phyloP scores from a whole-genome alignment of 2,329 filamentous ascomycete species.

The Laburnicola sp. region DNA sequence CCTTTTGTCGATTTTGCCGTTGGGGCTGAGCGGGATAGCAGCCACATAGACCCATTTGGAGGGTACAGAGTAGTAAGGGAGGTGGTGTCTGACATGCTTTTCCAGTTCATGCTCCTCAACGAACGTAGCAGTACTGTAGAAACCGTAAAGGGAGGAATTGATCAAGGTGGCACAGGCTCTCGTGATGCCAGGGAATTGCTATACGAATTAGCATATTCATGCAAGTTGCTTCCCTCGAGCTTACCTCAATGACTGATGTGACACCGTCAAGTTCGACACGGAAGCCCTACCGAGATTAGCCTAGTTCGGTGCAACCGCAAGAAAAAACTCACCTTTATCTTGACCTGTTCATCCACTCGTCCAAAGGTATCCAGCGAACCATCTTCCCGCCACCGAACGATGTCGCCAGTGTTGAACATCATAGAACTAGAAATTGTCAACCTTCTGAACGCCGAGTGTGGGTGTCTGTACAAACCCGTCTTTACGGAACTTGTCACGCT shows the following conservation, averaged over 20 bases:
- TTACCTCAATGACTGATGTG: conserved; percentile 40
- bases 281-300: conserved; percentile 52
- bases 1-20: conserved; percentile 60
- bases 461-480: conserved; percentile 50
- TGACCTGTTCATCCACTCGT: conserved; percentile 64
- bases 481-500: conserved; percentile 55
- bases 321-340: conserved; percentile 52
- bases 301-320: background rate
- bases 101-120: conserved; percentile 41
- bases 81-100: conserved; percentile 45
- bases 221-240: background rate
- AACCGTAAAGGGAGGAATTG: conserved; percentile 54
- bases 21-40: conserved; percentile 55
- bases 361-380: conserved; percentile 60
- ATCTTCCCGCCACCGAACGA: conserved; percentile 58
- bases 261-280: conserved; percentile 64
- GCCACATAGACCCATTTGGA: conserved; percentile 49
- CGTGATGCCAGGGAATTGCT: conserved; percentile 50
- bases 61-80: conserved; percentile 61
- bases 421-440: conserved; percentile 29
- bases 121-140: conserved; percentile 48
- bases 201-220: conserved; percentile 29
- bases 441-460: background rate
- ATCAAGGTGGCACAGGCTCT: conserved; percentile 54
- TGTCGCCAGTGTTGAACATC: conserved; percentile 65